phyloP scores from a whole-genome alignment of 768 basidiomycete species.

The Kwoniella dejecticola region DNA sequence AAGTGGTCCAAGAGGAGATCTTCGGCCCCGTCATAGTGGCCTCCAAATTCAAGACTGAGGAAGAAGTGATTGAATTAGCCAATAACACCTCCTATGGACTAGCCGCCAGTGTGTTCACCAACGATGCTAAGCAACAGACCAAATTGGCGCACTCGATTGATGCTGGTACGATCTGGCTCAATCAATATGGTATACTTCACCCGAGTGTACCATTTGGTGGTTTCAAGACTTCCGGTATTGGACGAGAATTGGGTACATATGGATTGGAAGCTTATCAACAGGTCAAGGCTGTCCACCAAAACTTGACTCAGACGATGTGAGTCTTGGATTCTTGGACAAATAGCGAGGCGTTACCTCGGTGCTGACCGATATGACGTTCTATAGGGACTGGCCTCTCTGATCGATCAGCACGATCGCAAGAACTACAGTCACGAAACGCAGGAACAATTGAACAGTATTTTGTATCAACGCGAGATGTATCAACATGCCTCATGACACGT shows the following conservation, averaged over 20 bases:
- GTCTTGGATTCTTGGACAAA: neutral
- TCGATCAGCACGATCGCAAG: too few species aligned
- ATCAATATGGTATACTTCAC: conserved; percentile 65
- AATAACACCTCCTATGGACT: conserved; percentile 86
- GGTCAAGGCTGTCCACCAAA: conserved; percentile 70
- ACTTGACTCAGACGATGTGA: conserved; percentile 56
- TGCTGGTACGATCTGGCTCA: conserved; percentile 83
- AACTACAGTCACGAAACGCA: too few species aligned
- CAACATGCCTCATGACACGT: too few species aligned
- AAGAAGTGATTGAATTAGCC: conserved; percentile 79
- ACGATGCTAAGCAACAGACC: conserved; percentile 72
- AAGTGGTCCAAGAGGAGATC: conserved; percentile 67
- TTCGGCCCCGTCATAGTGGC: conserved; percentile 91
- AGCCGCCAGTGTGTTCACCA: conserved; percentile 79
- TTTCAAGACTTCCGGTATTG: conserved; percentile 77
- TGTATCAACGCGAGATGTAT: too few species aligned
- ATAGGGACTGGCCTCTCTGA: too few species aligned
- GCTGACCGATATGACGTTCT: too few species aligned
- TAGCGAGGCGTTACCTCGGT: too few species aligned
- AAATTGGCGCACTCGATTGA: conserved; percentile 70
- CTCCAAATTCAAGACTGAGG: conserved; percentile 80
- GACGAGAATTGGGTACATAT: conserved; percentile 75
- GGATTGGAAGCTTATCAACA: conserved; percentile 65
- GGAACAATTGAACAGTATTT: too few species aligned
- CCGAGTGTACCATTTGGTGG: conserved; percentile 87